These are phyloP conservation scores for Pezicula radicicola DNA, from an alignment of 2,329 filamentous ascomycete species.

Conservation along the genomic window DNA sequence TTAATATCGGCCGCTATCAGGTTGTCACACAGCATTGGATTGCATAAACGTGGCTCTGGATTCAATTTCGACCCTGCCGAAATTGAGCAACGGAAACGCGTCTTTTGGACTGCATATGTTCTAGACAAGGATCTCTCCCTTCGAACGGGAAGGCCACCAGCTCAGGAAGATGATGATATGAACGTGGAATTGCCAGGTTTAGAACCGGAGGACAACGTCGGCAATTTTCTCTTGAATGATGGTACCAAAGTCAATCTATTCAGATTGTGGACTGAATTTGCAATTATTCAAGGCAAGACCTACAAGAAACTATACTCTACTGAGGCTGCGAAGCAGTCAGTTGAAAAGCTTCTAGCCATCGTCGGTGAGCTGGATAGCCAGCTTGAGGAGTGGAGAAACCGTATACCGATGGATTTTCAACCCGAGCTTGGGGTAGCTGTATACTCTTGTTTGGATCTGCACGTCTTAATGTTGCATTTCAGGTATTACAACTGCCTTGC, in stretches of 20 bases:
- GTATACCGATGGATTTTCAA: too few relatives aligned
- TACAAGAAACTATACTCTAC: slow-evolving; percentile 20
- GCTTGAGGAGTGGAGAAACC: too few relatives aligned
- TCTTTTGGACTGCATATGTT: slow-evolving; percentile 66
- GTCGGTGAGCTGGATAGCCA: background rate
- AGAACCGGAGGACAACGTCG: slow-evolving; percentile 86
- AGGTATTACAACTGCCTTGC: slow-evolving; percentile 13
- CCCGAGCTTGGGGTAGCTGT: slow-evolving; percentile 8
- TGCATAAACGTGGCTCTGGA: slow-evolving; percentile 88
- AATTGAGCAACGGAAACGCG: slow-evolving; percentile 65
- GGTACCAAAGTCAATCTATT: slow-evolving; percentile 8
- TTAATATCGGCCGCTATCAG: slow-evolving; percentile 88
- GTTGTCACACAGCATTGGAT: slow-evolving; percentile 86
- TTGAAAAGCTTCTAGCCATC: slow-evolving; percentile 7
- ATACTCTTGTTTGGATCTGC: background rate
- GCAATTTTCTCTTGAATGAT: slow-evolving; percentile 40
- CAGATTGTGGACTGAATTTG: slow-evolving; percentile 12
- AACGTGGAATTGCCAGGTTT: slow-evolving; percentile 53
- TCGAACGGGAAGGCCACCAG: slow-evolving; percentile 55
- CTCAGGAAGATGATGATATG: slow-evolving; percentile 59
- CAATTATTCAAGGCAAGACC: slow-evolving; percentile 21
- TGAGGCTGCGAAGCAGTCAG: slow-evolving; percentile 14
- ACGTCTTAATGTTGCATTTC: slow-evolving; percentile 9
- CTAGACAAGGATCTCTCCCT: slow-evolving; percentile 62
- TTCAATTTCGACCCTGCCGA: slow-evolving; percentile 94